phyloP scores from a whole-genome alignment of 2,329 filamentous ascomycete genomes.

The Aspergillus luchuensis region DNA sequence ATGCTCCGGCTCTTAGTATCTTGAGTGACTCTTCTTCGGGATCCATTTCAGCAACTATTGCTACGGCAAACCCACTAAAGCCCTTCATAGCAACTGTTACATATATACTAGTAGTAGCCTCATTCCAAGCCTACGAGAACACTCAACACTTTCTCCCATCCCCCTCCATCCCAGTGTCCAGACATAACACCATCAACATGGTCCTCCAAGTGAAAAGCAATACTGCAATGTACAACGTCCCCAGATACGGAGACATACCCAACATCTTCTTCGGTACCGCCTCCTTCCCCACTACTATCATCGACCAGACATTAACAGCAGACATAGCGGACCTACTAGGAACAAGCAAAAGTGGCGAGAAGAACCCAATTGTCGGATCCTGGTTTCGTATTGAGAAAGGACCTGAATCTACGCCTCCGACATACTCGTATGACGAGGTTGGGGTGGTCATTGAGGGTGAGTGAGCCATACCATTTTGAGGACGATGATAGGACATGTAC shows the following conservation, averaged over 20 bases:
- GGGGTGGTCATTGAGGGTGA: slow-evolving; percentile 21
- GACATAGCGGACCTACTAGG: slow-evolving; percentile 9
- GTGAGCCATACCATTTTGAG: no score
- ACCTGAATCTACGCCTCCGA: slow-evolving; percentile 17
- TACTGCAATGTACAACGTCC: slow-evolving; percentile 9
- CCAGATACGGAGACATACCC: neutral
- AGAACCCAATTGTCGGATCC: slow-evolving; percentile 15
- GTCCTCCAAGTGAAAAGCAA: slow-evolving; percentile 7
- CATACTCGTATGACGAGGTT: slow-evolving; percentile 22
- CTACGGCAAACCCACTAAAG: no score
- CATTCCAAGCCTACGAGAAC: no score
- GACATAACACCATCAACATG: neutral
- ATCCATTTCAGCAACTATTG: no score
- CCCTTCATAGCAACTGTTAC: no score
- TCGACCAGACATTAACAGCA: neutral
- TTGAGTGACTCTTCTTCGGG: no score
- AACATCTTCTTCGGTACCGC: slow-evolving; percentile 12
- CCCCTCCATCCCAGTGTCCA: no score
- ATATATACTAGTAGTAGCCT: no score
- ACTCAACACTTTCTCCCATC: no score
- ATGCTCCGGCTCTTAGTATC: no score
- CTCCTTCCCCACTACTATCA: neutral
- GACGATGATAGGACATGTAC: neutral
- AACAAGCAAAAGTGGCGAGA: neutral
- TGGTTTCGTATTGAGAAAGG: slow-evolving; percentile 24